Conservation (phyloP, 2,329 filamentous ascomycete species). For the Cercospora sp. region DNA sequence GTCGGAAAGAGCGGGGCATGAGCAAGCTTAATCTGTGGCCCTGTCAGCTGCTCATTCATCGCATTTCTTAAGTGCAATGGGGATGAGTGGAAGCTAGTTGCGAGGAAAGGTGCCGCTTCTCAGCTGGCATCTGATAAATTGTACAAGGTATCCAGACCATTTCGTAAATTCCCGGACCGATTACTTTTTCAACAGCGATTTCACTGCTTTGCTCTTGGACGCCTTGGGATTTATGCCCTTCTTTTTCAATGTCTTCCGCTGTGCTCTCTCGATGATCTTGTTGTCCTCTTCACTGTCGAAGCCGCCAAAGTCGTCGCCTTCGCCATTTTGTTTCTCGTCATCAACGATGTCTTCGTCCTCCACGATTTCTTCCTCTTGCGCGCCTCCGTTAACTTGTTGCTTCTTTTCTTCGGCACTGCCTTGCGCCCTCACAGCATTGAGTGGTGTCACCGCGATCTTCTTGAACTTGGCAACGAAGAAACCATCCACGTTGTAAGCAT, state of each 20-base stretch:
- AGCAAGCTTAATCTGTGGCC: not conserved
- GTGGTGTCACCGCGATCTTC: constrained; percentile 77
- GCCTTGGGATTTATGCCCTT: constrained; percentile 52
- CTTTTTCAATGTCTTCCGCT: constrained; percentile 45
- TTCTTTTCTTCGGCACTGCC: constrained; percentile 36
- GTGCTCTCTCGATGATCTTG: constrained; percentile 49
- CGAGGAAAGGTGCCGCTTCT: not conserved
- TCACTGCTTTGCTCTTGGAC: constrained; percentile 30
- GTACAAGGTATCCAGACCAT: not conserved
- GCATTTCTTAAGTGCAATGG: no score
- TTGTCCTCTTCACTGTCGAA: constrained; percentile 54
- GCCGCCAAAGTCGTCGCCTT: constrained; percentile 47
- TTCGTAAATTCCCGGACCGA: not conserved
- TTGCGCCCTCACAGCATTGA: constrained; percentile 53
- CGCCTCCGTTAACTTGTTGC: constrained; percentile 30
- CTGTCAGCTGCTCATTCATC: not conserved
- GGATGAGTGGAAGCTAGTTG: not conserved
- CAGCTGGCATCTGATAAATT: not conserved
- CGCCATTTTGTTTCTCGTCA: constrained; percentile 59
- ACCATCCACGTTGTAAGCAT: constrained; percentile 92
- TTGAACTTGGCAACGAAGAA: constrained; percentile 99
- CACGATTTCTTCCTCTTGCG: constrained; percentile 55
- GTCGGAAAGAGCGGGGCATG: not conserved
- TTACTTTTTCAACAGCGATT: constrained; percentile 22
- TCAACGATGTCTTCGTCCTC: constrained; percentile 42